phyloP scores from a whole-genome alignment of 2,329 filamentous ascomycete species.

The Gremmenia infestans region DNA sequence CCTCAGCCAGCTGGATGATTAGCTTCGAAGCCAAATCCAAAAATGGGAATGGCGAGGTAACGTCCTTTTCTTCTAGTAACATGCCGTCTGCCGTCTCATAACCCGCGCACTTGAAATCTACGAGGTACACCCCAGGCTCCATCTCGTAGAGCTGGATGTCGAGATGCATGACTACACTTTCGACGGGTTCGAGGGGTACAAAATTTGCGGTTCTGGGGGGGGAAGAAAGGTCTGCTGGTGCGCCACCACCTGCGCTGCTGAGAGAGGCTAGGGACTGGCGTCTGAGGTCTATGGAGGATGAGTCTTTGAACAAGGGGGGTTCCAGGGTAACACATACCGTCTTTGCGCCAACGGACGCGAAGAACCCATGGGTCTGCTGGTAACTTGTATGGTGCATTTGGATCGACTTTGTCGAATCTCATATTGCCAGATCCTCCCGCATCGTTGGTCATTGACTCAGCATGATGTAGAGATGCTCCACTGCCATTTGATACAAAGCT shows the following conservation, averaged over 20 bases:
- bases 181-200: slow-evolving; percentile 19
- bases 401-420: slow-evolving; percentile 39
- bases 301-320: slow-evolving; percentile 46
- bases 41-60: slow-evolving; percentile 92
- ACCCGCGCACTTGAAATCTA: slow-evolving; percentile 97
- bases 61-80: slow-evolving; percentile 83
- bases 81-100: slow-evolving; percentile 79
- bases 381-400: slow-evolving; percentile 67
- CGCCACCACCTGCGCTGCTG: slow-evolving; percentile 25
- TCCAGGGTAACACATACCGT: slow-evolving; percentile 60
- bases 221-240: slow-evolving; percentile 23
- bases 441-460: slow-evolving; percentile 32
- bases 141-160: slow-evolving; percentile 96
- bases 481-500: slow-evolving; percentile 37
- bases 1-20: slow-evolving; percentile 88
- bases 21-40: slow-evolving; percentile 87
- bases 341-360: slow-evolving; percentile 79
- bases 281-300: slow-evolving; percentile 42
- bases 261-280: slow-evolving; percentile 32
- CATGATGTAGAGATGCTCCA: slow-evolving; percentile 34
- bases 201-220: slow-evolving; percentile 14
- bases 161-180: slow-evolving; percentile 77
- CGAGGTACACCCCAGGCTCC: slow-evolving; percentile 86
- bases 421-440: slow-evolving; percentile 25
- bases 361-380: slow-evolving; percentile 95